Evolutionary conservation across 495 filamentous ascomycete genomes (phyloP).

Genomic region (Tuber umbilicatum): DNA sequence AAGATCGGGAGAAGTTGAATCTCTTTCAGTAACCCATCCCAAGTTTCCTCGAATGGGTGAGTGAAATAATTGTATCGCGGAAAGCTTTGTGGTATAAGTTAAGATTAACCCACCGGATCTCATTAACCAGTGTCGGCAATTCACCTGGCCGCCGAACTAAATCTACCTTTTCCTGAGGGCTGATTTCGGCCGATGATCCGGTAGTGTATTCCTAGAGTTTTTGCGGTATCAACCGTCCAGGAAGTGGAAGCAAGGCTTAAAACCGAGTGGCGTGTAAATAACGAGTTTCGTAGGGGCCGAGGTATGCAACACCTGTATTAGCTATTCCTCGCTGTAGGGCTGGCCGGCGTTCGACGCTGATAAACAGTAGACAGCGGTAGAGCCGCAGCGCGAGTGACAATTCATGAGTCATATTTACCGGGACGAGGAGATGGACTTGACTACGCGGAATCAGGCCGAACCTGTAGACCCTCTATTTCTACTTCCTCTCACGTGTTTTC

Average conservation of each 20-base stretch:
- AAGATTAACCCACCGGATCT: background rate
- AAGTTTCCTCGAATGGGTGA: background rate
- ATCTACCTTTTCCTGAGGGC: no score
- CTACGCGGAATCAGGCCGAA: background rate
- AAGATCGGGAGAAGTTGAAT: background rate
- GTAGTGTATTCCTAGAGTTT: no score
- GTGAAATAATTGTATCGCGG: background rate
- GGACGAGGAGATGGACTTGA: background rate
- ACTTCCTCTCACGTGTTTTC: background rate
- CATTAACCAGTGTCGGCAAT: no score
- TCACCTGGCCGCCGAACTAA: no score
- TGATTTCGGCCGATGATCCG: no score
- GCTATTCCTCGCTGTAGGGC: no score
- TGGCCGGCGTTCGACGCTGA: no score
- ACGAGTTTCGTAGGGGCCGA: no score
- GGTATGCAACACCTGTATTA: no score
- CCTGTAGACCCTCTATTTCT: background rate
- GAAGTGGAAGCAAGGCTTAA: no score
- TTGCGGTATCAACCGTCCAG: no score
- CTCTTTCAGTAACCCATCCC: background rate
- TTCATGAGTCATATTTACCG: background rate
- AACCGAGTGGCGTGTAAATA: no score
- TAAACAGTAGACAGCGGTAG: background rate
- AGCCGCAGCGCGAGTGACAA: background rate
- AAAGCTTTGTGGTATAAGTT: background rate